Evolutionary conservation across 2,329 filamentous ascomycete species (phyloP).

Genomic region (Chaetomium olivaceum): DNA sequence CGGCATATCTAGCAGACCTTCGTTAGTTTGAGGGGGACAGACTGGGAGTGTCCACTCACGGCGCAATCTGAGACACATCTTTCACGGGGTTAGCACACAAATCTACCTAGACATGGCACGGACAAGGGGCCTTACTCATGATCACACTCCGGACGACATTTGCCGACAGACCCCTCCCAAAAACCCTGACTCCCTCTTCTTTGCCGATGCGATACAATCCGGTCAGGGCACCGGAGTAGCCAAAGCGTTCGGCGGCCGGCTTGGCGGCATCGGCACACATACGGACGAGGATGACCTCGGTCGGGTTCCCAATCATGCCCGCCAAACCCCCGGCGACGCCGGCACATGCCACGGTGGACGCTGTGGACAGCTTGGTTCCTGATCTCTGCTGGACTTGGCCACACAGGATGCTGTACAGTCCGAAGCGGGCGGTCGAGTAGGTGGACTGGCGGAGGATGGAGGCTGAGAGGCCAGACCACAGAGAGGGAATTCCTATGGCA

Average conservation of each 20-base stretch:
- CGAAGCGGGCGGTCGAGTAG: conserved; percentile 33
- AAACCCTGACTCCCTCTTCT: conserved; percentile 28
- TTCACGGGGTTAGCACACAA: neutral
- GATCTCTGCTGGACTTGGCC: conserved; percentile 23
- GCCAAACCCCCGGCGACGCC: conserved; percentile 28
- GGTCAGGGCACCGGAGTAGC: conserved; percentile 25
- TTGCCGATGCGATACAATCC: conserved; percentile 27
- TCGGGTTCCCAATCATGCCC: conserved; percentile 31
- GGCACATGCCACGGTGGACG: conserved; percentile 26
- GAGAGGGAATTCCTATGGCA: conserved; percentile 24
- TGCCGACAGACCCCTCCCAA: conserved; percentile 29
- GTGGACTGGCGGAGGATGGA: conserved; percentile 32
- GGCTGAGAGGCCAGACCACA: conserved; percentile 31
- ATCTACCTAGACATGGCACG: no score
- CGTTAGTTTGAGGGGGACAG: neutral
- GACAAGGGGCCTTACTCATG: conserved; percentile 26
- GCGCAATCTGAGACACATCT: conserved; percentile 18
- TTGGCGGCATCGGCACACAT: conserved; percentile 29
- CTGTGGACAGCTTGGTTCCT: conserved; percentile 22
- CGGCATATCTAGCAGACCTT: conserved; percentile 22
- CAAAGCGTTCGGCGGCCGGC: conserved; percentile 26
- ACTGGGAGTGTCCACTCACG: neutral
- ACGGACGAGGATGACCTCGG: conserved; percentile 20
- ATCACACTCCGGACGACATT: conserved; percentile 31
- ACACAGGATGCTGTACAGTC: conserved; percentile 27